phyloP scores from a whole-genome alignment of 768 basidiomycete species.

The Serendipita vermifera region DNA sequence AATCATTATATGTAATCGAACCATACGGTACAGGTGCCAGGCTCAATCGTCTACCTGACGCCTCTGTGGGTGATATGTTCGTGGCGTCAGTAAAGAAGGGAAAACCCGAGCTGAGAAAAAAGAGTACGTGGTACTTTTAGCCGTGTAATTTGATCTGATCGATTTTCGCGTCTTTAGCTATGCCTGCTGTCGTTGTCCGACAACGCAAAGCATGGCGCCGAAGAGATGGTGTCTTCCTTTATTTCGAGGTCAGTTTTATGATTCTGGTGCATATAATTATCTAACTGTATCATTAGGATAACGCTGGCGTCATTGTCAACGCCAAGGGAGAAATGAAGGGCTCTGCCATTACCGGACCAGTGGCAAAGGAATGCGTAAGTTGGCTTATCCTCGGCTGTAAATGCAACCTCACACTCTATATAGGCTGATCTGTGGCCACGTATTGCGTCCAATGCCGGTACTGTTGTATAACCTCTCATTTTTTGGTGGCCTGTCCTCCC shows the following conservation, averaged over 20 bases:
- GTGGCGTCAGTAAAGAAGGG: conserved; percentile 99
- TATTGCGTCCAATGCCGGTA: conserved; percentile 98
- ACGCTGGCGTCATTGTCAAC: conserved; percentile 95
- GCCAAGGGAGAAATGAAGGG: conserved; percentile 99
- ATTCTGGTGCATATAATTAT: background rate
- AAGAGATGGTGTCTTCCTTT: conserved; percentile 96
- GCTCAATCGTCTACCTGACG: conserved; percentile 94
- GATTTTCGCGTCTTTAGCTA: conserved; percentile 40
- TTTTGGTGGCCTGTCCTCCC: too few relatives aligned
- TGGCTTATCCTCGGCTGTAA: conserved; percentile 7
- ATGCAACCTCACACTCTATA: conserved; percentile 9
- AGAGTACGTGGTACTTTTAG: conserved; percentile 53
- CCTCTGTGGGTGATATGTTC: conserved; percentile 89
- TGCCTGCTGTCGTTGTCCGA: conserved; percentile 93
- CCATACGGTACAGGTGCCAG: conserved; percentile 92
- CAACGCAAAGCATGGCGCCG: conserved; percentile 98
- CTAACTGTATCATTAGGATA: conserved; percentile 41
- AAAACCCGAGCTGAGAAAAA: conserved; percentile 98
- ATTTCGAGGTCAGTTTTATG: conserved; percentile 62
- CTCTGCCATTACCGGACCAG: conserved; percentile 88
- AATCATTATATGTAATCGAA: conserved; percentile 89
- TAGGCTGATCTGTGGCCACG: conserved; percentile 97
- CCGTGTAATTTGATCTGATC: background rate
- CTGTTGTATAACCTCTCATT: conserved; percentile 61
- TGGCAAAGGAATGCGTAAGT: conserved; percentile 98